Evolutionary conservation across 331 rosid genomes (phyloP).

Genomic region (Spiraea crenata): DNA sequence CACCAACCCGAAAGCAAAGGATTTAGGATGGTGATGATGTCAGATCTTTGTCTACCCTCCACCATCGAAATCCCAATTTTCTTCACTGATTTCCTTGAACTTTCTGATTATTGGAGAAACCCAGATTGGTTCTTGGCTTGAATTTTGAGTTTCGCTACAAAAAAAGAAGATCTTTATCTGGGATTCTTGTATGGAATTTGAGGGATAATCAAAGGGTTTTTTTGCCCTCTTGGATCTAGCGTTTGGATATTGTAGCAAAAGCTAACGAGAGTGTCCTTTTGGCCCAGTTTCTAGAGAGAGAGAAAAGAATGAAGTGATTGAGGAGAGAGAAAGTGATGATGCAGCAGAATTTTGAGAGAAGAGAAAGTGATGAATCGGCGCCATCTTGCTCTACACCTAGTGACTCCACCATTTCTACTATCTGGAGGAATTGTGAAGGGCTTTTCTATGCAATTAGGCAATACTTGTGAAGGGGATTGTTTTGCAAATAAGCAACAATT

Average conservation of each 20-base stretch:
- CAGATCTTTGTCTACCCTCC: not conserved
- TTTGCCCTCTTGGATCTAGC: conserved; percentile 4
- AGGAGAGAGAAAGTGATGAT: conserved; percentile 8
- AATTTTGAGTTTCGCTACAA: not conserved
- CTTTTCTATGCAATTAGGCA: too few species aligned
- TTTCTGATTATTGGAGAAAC: not conserved
- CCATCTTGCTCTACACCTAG: too few species aligned
- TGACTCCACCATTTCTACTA: too few species aligned
- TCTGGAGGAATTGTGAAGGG: too few species aligned
- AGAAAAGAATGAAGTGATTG: conserved; percentile 10
- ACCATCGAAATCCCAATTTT: conserved; percentile 44
- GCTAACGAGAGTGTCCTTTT: conserved; percentile 9
- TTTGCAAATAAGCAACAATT: too few species aligned
- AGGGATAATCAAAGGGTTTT: not conserved
- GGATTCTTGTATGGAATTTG: not conserved
- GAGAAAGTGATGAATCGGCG: too few species aligned
- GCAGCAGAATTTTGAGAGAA: not conserved
- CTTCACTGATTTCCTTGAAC: not conserved
- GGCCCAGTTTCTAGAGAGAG: conserved; percentile 17
- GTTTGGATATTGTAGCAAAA: not conserved
- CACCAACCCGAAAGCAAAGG: too few species aligned
- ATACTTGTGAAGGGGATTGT: too few species aligned
- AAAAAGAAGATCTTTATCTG: not conserved
- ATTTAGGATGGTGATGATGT: too few species aligned
- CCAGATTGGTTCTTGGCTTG: not conserved